Conservation (phyloP, 768 basidiomycete species). For the Trametes sanguinea region DNA sequence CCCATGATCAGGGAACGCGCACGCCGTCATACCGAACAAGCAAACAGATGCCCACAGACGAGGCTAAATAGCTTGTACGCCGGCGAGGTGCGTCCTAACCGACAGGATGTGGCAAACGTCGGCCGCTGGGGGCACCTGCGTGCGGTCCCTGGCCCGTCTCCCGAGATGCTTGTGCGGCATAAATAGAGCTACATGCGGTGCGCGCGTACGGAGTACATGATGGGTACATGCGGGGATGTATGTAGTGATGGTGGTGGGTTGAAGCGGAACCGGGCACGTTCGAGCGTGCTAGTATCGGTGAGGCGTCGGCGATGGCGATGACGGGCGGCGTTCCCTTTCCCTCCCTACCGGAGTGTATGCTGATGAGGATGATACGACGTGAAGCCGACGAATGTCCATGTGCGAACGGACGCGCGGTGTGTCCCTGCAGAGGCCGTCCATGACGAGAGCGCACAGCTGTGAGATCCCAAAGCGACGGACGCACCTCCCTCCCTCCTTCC, state of each 20-base stretch:
- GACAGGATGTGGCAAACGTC: too few species aligned
- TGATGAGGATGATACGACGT: conserved; percentile 1
- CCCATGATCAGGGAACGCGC: neutral
- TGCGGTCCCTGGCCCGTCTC: too few species aligned
- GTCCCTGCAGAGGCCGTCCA: too few species aligned
- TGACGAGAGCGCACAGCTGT: too few species aligned
- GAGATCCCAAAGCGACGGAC: neutral
- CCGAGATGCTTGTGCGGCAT: too few species aligned
- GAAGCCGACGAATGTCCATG: neutral
- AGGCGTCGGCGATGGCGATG: too few species aligned
- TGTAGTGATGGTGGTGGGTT: too few species aligned
- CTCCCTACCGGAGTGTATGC: neutral
- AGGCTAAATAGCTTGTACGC: neutral
- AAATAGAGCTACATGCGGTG: neutral
- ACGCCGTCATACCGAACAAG: neutral
- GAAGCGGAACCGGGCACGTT: neutral
- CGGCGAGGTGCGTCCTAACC: too few species aligned
- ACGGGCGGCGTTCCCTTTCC: too few species aligned
- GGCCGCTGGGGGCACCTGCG: too few species aligned
- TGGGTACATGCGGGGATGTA: too few species aligned
- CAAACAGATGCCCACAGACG: conserved; percentile 9
- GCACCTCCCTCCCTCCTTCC: neutral
- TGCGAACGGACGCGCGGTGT: neutral
- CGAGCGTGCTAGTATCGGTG: too few species aligned
- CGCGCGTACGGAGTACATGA: neutral